Evolutionary conservation across 305 asterid species (phyloP).

Genomic region (Coffea humblotiana): DNA sequence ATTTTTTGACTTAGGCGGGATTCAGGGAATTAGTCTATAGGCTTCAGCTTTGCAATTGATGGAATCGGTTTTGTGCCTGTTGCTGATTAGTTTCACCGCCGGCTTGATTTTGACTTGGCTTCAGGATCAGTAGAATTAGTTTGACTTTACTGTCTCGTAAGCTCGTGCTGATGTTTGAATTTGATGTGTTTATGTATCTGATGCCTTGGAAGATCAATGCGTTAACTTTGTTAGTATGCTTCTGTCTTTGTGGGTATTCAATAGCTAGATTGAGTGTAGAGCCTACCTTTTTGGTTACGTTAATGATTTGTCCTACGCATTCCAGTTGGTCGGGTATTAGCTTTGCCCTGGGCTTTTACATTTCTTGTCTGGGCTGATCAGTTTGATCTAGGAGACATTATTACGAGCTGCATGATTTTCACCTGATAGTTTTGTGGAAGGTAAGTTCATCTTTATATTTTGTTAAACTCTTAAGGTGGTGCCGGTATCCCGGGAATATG

Average conservation of each 20-base stretch:
- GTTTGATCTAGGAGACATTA: background rate
- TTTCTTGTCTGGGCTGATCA: background rate
- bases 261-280: background rate
- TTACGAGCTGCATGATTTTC: background rate
- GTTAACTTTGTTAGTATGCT: no score
- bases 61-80: background rate
- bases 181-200: no score
- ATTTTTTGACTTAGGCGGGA: background rate
- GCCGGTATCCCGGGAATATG: background rate
- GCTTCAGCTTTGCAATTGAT: background rate
- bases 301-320: background rate
- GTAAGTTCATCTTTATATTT: background rate
- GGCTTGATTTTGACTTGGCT: no score
- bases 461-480: background rate
- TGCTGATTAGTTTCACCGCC: background rate
- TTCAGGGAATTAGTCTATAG: background rate
- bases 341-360: background rate
- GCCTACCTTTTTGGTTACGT: background rate
- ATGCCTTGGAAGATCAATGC: no score
- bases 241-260: no score
- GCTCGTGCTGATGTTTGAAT: no score
- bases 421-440: background rate
- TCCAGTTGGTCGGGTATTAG: background rate
- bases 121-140: no score
- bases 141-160: no score